Conservation (phyloP, 345 rosid species). For the Syzygium oleosum region DNA sequence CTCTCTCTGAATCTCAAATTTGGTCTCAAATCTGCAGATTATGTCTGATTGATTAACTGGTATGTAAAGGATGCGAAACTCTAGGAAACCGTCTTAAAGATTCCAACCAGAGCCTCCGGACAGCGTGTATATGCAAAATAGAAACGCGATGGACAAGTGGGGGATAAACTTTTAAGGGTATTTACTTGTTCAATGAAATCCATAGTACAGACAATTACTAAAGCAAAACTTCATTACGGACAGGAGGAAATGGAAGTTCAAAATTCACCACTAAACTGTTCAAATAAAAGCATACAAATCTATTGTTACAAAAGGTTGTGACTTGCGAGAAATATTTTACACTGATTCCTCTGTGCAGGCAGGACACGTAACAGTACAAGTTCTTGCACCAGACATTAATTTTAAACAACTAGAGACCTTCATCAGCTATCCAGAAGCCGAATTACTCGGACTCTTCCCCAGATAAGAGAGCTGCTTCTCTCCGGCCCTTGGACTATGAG, state of each 20-base stretch:
- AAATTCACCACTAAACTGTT: not conserved
- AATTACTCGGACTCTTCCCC: conserved; percentile 57
- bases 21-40: not conserved
- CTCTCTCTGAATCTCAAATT: not conserved
- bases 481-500: conserved; percentile 35
- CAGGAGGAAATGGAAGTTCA: not conserved
- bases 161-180: not conserved
- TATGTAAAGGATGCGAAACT: not conserved
- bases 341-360: not conserved
- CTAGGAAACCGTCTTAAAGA: not conserved
- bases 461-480: conserved; percentile 37
- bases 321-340: not conserved
- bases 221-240: not conserved
- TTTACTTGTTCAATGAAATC: not conserved
- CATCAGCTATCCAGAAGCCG: not conserved
- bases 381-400: not conserved
- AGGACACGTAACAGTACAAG: not conserved
- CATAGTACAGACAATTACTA: not conserved
- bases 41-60: not conserved
- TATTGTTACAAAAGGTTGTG: not conserved
- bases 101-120: not conserved
- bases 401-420: not conserved
- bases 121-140: not conserved
- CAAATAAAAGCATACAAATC: not conserved
- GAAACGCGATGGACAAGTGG: not conserved